phyloP scores from a whole-genome alignment of 176 grass and related monocot genomes.

The Oryza punctata region DNA sequence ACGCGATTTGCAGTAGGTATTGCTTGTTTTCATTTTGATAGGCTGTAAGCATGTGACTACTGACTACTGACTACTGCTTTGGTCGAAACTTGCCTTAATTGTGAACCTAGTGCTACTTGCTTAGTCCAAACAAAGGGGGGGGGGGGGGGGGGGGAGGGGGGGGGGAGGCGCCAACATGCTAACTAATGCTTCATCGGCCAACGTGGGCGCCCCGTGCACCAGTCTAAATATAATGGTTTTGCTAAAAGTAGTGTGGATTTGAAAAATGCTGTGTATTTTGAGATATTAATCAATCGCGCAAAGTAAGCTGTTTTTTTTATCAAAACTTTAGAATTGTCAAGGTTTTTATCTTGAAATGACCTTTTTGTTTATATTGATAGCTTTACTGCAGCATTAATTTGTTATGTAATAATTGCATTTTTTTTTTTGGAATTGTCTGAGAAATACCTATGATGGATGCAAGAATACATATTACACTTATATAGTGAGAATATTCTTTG shows the following conservation, averaged over 20 bases:
- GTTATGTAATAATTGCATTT: background rate
- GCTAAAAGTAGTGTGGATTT: background rate
- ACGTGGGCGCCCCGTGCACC: background rate
- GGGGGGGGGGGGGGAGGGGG: too few species aligned
- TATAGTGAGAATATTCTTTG: background rate
- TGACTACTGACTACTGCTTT: background rate
- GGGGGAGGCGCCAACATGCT: background rate
- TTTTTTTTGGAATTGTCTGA: background rate
- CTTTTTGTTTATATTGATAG: background rate
- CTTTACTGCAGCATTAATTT: background rate
- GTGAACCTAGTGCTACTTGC: background rate
- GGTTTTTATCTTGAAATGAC: background rate
- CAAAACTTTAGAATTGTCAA: background rate
- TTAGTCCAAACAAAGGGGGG: background rate
- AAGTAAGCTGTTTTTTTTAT: background rate
- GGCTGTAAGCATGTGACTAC: background rate
- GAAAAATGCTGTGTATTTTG: background rate
- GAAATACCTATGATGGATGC: background rate
- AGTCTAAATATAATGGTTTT: background rate
- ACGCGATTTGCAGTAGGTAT: background rate
- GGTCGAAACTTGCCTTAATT: background rate
- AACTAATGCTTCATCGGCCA: background rate
- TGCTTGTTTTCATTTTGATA: background rate
- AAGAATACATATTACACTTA: background rate
- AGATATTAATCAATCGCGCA: background rate